A percentile compares a stretch with the other conserved stretches of the same genome.
Evolutionary conservation across 2,329 filamentous ascomycete species (phyloP).

Genomic region (Colletotrichum aenigma): DNA sequence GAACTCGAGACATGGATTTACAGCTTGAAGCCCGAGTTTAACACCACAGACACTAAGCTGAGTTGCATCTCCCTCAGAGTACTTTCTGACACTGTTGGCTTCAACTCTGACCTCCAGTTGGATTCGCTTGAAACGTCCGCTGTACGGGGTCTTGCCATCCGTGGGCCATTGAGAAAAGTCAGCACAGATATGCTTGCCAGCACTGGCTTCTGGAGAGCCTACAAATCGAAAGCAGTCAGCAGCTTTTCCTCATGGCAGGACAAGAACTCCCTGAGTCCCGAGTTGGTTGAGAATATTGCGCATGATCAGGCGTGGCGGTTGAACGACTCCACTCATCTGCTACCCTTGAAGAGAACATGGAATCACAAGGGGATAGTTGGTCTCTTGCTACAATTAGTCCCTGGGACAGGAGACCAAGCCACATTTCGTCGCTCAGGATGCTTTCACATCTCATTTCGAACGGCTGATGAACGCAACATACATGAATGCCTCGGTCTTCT

Average conservation of each 20-base stretch:
- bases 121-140: not conserved
- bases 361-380: not conserved
- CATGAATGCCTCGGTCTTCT: not conserved
- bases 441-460: not conserved
- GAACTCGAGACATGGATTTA: not conserved
- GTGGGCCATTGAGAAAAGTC: not conserved
- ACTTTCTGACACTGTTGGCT: not conserved
- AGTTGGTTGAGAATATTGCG: not conserved
- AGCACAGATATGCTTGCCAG: not conserved
- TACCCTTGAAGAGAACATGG: not conserved
- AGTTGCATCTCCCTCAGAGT: not conserved
- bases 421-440: not conserved
- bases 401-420: not conserved
- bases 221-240: not conserved
- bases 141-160: not conserved
- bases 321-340: not conserved
- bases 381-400: not conserved
- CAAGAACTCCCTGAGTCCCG: not conserved
- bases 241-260: not conserved
- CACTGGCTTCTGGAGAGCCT: not conserved
- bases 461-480: not conserved
- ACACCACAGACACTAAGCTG: not conserved
- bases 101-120: not conserved
- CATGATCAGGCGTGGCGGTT: not conserved
- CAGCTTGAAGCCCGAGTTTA: not conserved